Conservation (phyloP, 345 rosid genomes). For the Hypericum perforatum region DNA sequence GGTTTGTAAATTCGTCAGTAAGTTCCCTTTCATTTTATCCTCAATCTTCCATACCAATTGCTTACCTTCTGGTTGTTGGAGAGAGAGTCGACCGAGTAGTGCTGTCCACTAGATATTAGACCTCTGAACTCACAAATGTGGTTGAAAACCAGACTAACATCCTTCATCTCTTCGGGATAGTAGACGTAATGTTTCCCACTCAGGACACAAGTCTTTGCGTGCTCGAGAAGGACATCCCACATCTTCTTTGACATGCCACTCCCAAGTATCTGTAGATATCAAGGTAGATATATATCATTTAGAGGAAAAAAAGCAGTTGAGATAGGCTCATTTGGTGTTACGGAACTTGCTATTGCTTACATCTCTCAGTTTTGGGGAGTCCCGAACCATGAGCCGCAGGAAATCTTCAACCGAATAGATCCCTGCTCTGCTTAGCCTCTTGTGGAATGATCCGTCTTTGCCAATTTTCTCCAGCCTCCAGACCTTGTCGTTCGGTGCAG, state of each 20-base stretch:
- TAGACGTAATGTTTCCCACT: slow-evolving; percentile 77
- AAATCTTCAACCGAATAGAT: slow-evolving; percentile 81
- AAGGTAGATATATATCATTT: slow-evolving; percentile 8
- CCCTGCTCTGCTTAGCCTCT: slow-evolving; percentile 81
- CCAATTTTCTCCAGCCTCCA: slow-evolving; percentile 99
- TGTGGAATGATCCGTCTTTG: slow-evolving; percentile 94
- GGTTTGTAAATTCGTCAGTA: not conserved
- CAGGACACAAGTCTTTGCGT: slow-evolving; percentile 80
- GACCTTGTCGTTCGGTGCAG: slow-evolving; percentile 75
- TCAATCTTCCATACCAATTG: not conserved
- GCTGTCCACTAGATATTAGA: slow-evolving; percentile 50
- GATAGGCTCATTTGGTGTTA: not conserved
- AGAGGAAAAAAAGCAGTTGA: slow-evolving; percentile 4
- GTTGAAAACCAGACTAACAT: slow-evolving; percentile 71
- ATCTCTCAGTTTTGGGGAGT: slow-evolving; percentile 64
- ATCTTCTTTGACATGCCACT: slow-evolving; percentile 99
- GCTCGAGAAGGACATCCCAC: slow-evolving; percentile 96
- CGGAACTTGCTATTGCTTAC: slow-evolving; percentile 29
- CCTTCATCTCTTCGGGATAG: slow-evolving; percentile 53
- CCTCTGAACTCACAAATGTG: slow-evolving; percentile 58
- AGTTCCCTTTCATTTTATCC: not conserved
- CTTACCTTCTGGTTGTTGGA: slow-evolving; percentile 79
- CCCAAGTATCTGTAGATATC: slow-evolving; percentile 71
- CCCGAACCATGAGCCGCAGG: slow-evolving; percentile 69
- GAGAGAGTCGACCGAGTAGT: slow-evolving; percentile 58